Conservation (phyloP, 768 basidiomycete species). For the Auriscalpium vulgare region DNA sequence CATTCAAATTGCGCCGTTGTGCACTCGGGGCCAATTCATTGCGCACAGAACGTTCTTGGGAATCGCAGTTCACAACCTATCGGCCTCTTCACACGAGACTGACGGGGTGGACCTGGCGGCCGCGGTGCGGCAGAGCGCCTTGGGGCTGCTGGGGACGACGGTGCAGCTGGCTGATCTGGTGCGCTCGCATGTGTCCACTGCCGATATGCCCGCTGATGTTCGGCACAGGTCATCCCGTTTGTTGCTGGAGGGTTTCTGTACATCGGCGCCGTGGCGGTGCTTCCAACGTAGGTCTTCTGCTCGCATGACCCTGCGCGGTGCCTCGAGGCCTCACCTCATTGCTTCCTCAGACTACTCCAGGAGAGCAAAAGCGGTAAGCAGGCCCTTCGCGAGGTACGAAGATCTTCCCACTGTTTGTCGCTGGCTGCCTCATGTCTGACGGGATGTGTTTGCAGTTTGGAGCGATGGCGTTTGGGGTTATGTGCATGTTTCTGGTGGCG, state of each 20-base stretch:
- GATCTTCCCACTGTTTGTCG: not conserved
- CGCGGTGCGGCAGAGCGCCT: conserved; percentile 66
- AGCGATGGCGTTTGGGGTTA: conserved; percentile 85
- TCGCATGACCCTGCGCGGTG: not conserved
- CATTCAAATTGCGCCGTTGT: not conserved
- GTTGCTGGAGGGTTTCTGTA: conserved; percentile 90
- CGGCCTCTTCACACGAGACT: conserved; percentile 38
- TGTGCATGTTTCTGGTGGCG: conserved; percentile 90
- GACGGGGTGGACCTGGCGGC: conserved; percentile 58
- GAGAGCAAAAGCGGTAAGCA: conserved; percentile 86
- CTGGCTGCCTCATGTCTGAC: not conserved
- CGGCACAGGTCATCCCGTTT: conserved; percentile 71
- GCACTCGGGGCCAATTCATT: not conserved
- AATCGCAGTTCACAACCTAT: conserved; percentile 73
- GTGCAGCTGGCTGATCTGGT: conserved; percentile 75
- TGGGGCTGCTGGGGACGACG: conserved; percentile 79
- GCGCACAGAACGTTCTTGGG: conserved; percentile 71
- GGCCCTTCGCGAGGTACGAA: conserved; percentile 79
- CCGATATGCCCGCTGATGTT: conserved; percentile 13
- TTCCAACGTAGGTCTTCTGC: conserved; percentile 63
- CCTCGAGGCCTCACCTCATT: not conserved
- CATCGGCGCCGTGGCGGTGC: conserved; percentile 86
- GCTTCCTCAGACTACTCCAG: conserved; percentile 52
- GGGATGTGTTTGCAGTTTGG: conserved; percentile 52
- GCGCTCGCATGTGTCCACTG: conserved; percentile 24